Evolutionary conservation across 495 filamentous ascomycete species (phyloP), one percentile per base, ranked within the genome.

Genomic region (Astrothelium subdiscretum): DNA sequence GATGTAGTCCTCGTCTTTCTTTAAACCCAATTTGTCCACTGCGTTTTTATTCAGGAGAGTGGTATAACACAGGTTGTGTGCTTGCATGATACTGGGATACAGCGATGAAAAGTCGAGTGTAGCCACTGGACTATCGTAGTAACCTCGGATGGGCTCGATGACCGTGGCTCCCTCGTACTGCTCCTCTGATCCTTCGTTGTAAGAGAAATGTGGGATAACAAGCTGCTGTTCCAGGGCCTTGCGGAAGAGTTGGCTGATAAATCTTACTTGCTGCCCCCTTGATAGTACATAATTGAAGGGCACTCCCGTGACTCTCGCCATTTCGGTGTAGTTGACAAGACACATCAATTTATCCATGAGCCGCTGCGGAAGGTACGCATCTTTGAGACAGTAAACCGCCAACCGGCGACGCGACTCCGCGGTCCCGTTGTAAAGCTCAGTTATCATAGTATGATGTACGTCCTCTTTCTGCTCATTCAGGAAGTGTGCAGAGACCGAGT

Each of bases 361-460:
- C 43, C 94, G 77, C 69, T 97, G 95, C 4, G 94, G 94, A 13
- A 99, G 77, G 67, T 96, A 97, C 10, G 94, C 94, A 78, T 99
- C 94, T 74, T 99, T 99, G 59, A 99, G 75, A 77, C 94, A 99
- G 74, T 99, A 99, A 2, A 99, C 85, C 1, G 94, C 94, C 42
- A 99, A 73, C 71, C 94, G 83, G 63, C 95, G 86, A 60, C 94
- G 78, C 10, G 92, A 95, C 69, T 97, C 92, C 0, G 92, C 84
- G 0, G 91, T 96, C 29, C 94, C 94, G 69, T 97, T 97, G 76
- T 90, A 96, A 1, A 99, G 77, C 67, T 97, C 95, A 0, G 95
- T 97, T 71, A 99, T 99, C 89, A 99, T 99, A 5, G 90, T 96
- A 73, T 97, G 85, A 69, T 99, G 95, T 1, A 99, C 94, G 73